These are phyloP conservation scores for Hymenoscyphus fraxineus DNA, from an alignment of 2,329 filamentous ascomycete genomes.

Conservation along the genomic window DNA sequence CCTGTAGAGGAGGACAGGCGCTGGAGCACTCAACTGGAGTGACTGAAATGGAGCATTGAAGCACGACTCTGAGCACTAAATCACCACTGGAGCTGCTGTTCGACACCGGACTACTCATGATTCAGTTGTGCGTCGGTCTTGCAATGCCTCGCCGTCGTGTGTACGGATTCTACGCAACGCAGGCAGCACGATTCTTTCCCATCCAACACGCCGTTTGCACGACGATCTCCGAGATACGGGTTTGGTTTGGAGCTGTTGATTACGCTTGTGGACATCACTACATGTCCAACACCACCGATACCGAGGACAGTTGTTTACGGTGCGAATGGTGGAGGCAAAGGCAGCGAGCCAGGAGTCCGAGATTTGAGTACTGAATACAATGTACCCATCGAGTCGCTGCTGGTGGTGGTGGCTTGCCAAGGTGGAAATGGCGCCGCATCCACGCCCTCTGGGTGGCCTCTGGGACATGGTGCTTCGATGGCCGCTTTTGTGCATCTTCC, in stretches of 20 bases:
- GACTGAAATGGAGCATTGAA: neutral
- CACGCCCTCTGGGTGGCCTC: neutral
- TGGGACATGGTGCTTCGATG: neutral
- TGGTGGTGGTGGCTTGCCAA: neutral
- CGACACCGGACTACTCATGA: slow-evolving; percentile 11
- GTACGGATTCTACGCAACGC: slow-evolving; percentile 4
- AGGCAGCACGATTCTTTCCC: slow-evolving; percentile 1
- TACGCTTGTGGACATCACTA: neutral
- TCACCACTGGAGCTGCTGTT: neutral
- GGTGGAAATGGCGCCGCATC: neutral
- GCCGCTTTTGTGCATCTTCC: slow-evolving; percentile 11
- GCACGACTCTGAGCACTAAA: neutral
- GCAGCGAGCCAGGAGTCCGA: neutral
- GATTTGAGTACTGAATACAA: neutral
- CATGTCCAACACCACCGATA: neutral
- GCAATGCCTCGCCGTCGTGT: slow-evolving; percentile 3
- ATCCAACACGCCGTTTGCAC: slow-evolving; percentile 11
- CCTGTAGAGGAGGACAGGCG: slow-evolving; percentile 3
- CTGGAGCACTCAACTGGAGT: slow-evolving; percentile 3
- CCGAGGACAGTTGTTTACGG: neutral
- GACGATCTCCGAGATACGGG: slow-evolving; percentile 1
- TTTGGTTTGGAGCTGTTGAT: neutral
- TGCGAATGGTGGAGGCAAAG: neutral
- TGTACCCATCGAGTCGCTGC: neutral
- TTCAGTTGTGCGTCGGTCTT: slow-evolving; percentile 7